Evolutionary conservation across 2,329 filamentous ascomycete species (phyloP).

Genomic region (Penicillium concentricum): DNA sequence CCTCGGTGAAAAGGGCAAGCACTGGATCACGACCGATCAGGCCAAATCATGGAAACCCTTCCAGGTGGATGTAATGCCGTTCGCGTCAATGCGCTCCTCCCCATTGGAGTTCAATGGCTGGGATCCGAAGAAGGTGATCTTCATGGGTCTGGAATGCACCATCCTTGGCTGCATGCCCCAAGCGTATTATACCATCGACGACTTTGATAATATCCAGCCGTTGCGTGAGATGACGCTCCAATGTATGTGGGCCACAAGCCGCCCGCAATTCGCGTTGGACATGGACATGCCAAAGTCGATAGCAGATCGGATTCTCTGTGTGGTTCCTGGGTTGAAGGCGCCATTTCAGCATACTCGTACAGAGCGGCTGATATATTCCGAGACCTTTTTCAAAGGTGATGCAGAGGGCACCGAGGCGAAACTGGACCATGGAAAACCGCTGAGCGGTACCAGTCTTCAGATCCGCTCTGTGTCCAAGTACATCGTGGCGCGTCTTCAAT

Average conservation of each 20-base stretch:
- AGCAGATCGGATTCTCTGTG: slow-evolving; percentile 73
- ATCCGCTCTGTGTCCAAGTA: slow-evolving; percentile 83
- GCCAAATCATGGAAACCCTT: slow-evolving; percentile 81
- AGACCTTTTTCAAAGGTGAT: slow-evolving; percentile 72
- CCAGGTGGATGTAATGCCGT: slow-evolving; percentile 59
- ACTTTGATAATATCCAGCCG: slow-evolving; percentile 68
- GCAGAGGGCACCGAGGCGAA: slow-evolving; percentile 65
- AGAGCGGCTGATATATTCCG: slow-evolving; percentile 75
- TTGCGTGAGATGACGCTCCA: slow-evolving; percentile 69
- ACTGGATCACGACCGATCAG: slow-evolving; percentile 81
- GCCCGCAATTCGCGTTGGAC: slow-evolving; percentile 60
- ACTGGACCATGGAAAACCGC: slow-evolving; percentile 69
- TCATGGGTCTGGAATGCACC: slow-evolving; percentile 71
- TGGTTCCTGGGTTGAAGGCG: slow-evolving; percentile 71
- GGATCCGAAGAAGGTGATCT: slow-evolving; percentile 82
- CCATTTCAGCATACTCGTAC: slow-evolving; percentile 61
- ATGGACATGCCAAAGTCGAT: slow-evolving; percentile 63
- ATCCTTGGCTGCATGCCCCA: slow-evolving; percentile 63
- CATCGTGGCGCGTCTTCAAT: slow-evolving; percentile 77
- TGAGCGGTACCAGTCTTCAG: slow-evolving; percentile 72
- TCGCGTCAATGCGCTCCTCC: slow-evolving; percentile 47
- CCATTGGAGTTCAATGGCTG: slow-evolving; percentile 76
- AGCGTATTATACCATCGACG: slow-evolving; percentile 76
- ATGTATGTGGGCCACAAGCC: slow-evolving; percentile 85
- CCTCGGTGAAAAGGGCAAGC: slow-evolving; percentile 64